phyloP scores from a whole-genome alignment of 257 asterid genomes.

The Nicotiana undulata region DNA sequence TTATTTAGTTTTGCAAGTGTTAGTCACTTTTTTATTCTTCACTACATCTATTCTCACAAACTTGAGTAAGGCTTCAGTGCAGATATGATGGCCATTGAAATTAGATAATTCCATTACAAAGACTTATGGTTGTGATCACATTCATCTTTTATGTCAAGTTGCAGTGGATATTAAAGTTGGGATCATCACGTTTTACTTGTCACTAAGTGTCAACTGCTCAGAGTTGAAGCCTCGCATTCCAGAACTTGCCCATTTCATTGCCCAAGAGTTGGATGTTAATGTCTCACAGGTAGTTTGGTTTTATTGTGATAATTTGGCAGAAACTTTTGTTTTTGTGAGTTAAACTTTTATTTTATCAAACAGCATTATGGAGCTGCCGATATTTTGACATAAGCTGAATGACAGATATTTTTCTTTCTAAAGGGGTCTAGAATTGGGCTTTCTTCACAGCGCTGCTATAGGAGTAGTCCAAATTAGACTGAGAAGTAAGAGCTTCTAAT shows the following conservation, averaged over 20 bases:
- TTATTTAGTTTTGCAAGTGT: not conserved
- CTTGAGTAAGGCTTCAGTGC: not conserved
- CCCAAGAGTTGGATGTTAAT: slow-evolving; percentile 52
- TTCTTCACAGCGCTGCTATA: not conserved
- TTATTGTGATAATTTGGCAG: slow-evolving; percentile 5
- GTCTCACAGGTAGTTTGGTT: slow-evolving; percentile 62
- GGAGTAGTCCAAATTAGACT: not conserved
- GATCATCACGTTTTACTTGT: slow-evolving; percentile 54
- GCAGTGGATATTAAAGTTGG: slow-evolving; percentile 61
- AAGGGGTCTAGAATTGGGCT: not conserved
- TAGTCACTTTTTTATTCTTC: not conserved
- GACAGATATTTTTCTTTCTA: not conserved
- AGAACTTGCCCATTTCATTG: slow-evolving; percentile 53
- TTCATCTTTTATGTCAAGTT: slow-evolving; percentile 14
- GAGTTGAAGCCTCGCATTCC: slow-evolving; percentile 72
- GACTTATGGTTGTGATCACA: not conserved
- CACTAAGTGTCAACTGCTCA: slow-evolving; percentile 44
- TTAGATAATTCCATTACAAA: not conserved
- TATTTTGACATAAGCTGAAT: not conserved
- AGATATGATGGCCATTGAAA: not conserved
- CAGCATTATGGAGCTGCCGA: not conserved
- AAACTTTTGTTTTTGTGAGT: not conserved
- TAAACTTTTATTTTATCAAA: not conserved
- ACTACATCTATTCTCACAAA: not conserved
- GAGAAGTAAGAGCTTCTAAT: not conserved